phyloP scores from a whole-genome alignment of 2,329 filamentous ascomycete genomes.

The Aschersonia sp. region DNA sequence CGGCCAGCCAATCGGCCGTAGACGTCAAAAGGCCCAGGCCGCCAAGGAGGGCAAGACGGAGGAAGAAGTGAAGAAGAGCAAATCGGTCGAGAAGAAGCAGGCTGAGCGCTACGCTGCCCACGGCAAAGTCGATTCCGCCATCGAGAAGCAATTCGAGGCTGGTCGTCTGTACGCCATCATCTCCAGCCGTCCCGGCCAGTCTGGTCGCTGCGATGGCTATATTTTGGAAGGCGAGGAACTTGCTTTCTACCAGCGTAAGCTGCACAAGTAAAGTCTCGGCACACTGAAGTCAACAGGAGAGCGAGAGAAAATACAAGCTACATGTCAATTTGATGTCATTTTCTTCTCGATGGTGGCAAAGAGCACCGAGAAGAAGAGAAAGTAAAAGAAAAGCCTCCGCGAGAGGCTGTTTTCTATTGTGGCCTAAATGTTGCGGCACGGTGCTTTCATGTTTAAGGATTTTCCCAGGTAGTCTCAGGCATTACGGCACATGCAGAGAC shows the following conservation, averaged over 20 bases:
- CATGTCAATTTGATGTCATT: too few species aligned
- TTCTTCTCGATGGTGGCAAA: too few species aligned
- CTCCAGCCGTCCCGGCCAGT: slow-evolving; percentile 88
- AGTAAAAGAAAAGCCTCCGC: too few species aligned
- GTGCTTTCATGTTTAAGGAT: neutral
- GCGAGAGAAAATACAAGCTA: too few species aligned
- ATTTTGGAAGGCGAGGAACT: slow-evolving; percentile 98
- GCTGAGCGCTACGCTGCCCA: slow-evolving; percentile 62
- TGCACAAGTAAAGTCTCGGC: slow-evolving; percentile 69
- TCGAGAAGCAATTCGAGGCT: slow-evolving; percentile 99
- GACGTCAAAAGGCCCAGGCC: slow-evolving; percentile 69
- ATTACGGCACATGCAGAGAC: neutral
- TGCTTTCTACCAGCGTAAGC: slow-evolving; percentile 99
- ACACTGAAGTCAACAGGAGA: neutral
- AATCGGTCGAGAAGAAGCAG: slow-evolving; percentile 94
- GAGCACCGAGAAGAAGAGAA: too few species aligned
- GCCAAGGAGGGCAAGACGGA: slow-evolving; percentile 44
- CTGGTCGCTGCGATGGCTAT: slow-evolving; percentile 92
- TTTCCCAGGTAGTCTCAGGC: too few species aligned
- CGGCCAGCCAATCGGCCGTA: slow-evolving; percentile 75
- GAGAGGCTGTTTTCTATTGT: too few species aligned
- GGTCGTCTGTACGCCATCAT: slow-evolving; percentile 93
- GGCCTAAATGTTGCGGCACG: neutral
- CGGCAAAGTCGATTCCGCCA: slow-evolving; percentile 83
- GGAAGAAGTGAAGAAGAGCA: slow-evolving; percentile 82